phyloP scores from a whole-genome alignment of 2,329 filamentous ascomycete genomes.

The Ambrosiella xylebori region DNA sequence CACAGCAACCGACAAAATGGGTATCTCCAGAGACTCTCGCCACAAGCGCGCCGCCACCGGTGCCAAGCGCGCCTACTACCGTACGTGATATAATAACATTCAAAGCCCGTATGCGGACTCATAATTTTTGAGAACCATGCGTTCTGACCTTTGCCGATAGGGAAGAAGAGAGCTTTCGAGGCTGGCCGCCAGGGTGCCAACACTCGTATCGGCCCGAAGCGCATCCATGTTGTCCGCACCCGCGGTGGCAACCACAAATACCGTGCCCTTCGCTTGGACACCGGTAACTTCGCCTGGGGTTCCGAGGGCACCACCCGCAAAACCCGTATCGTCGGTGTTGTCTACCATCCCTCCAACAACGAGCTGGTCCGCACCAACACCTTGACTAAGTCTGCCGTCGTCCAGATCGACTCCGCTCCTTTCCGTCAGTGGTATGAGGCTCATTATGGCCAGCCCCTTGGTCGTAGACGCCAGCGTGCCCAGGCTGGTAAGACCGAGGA shows the following conservation, averaged over 20 bases:
- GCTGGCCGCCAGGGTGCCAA: constrained; percentile 97
- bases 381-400: constrained; percentile 95
- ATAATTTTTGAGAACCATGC: constrained; percentile 32
- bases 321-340: constrained; percentile 95
- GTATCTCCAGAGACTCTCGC: constrained; percentile 99
- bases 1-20: constrained; percentile 68
- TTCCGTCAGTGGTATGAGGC: constrained; percentile 99
- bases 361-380: constrained; percentile 99
- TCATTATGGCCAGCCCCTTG: constrained; percentile 85
- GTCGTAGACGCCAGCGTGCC: constrained; percentile 83
- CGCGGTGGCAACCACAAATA: constrained; percentile 99
- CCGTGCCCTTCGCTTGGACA: constrained; percentile 95
- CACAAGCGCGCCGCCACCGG: constrained; percentile 99
- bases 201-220: constrained; percentile 96
- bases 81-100: constrained; percentile 43
- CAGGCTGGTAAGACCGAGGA: constrained; percentile 33
- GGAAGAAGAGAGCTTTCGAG: constrained; percentile 99
- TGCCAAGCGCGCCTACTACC: constrained; percentile 91
- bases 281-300: constrained; percentile 98
- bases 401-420: constrained; percentile 95
- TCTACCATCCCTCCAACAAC: constrained; percentile 99
- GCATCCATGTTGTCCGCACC: constrained; percentile 90
- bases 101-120: constrained; percentile 47
- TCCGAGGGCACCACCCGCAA: constrained; percentile 97
- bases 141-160: constrained; percentile 58